Base-by-base conservation (phyloP, 192 early-diverging fungal species). In the Podila epigama region DNA sequence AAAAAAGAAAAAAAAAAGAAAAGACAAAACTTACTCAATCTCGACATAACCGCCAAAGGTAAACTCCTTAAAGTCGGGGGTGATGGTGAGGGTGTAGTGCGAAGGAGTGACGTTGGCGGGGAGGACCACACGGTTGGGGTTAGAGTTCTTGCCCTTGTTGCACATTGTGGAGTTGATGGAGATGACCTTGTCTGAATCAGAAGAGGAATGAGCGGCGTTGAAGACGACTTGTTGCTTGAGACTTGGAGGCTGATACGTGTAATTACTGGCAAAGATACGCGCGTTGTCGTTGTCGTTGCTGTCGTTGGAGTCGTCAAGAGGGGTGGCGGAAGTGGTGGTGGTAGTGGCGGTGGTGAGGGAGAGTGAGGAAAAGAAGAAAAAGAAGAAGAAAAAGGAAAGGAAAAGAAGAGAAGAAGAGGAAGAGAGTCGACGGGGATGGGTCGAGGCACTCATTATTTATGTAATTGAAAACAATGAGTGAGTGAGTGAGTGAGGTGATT, bases 31-130 rank as follows among this genome's bases (percentile, higher is more conserved):
- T 63, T 81, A 94, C 90, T 84, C 81, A 61, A 96, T 88, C 57
- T 79, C 81, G 42, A 95, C 96, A 48, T 83, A 78, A 51, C 96
- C 96, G 18, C 87, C 79, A 70, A 93, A 96, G 22, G 86, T 88
- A 56, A 92, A 93, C 31, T 86, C 81, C 32, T 90, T 90, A 51
- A 97, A 79, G 77, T 94, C 86, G 2, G 95, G 95, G 27, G 88
- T 89, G 42, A 97, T 81, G 18, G 84, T 79, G 13, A 97, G 82
- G 70, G 84, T 86, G 81, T 97, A 97, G 83, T 95, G 92, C 34
- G 84, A 69, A 11, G 95, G 95, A 36, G 83, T 90, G 64, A 95
- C 91, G 62, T 87, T 93, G 63, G 88, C 87, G 42, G 95, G 95
- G 25, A 97, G 88, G 42, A 97, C 87, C 79, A 95, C 91, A 41